phyloP scores from a whole-genome alignment of 2,329 filamentous ascomycete genomes.

The Fusarium praegraminearum region DNA sequence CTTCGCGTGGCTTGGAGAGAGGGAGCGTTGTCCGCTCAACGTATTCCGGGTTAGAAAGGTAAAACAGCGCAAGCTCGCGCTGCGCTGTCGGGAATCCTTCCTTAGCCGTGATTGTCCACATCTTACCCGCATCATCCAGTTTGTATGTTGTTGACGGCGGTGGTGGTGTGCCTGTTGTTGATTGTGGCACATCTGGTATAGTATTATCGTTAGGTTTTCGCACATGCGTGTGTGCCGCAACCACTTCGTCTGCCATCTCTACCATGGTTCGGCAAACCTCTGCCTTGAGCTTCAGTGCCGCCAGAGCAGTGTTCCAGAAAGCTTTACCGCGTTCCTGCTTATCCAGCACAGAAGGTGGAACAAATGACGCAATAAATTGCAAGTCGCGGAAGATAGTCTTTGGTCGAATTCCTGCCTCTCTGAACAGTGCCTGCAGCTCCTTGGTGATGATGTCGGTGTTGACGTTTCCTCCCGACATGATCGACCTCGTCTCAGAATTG shows the following conservation, averaged over 20 bases:
- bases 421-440: slow-evolving; percentile 75
- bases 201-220: slow-evolving; percentile 60
- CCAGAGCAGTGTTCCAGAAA: slow-evolving; percentile 90
- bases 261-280: slow-evolving; percentile 86
- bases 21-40: slow-evolving; percentile 84
- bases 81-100: slow-evolving; percentile 87
- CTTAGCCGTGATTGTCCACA: slow-evolving; percentile 94
- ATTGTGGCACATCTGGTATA: slow-evolving; percentile 49
- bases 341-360: slow-evolving; percentile 70
- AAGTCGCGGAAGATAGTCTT: slow-evolving; percentile 85
- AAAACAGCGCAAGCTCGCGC: slow-evolving; percentile 92
- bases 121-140: slow-evolving; percentile 83
- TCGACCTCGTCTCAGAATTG: slow-evolving; percentile 61
- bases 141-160: slow-evolving; percentile 71
- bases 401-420: slow-evolving; percentile 76
- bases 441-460: slow-evolving; percentile 74
- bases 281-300: slow-evolving; percentile 87
- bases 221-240: slow-evolving; percentile 72
- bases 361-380: slow-evolving; percentile 78
- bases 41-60: slow-evolving; percentile 90
- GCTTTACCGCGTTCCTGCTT: slow-evolving; percentile 77
- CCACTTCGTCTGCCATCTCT: slow-evolving; percentile 68
- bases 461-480: slow-evolving; percentile 62
- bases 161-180: slow-evolving; percentile 58
- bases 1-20: slow-evolving; percentile 84